Percentiles rank a stretch among this genome's conserved stretches.
Conservation (phyloP, 75 land plant genomes). For the Chamaecyparis obtusa region DNA sequence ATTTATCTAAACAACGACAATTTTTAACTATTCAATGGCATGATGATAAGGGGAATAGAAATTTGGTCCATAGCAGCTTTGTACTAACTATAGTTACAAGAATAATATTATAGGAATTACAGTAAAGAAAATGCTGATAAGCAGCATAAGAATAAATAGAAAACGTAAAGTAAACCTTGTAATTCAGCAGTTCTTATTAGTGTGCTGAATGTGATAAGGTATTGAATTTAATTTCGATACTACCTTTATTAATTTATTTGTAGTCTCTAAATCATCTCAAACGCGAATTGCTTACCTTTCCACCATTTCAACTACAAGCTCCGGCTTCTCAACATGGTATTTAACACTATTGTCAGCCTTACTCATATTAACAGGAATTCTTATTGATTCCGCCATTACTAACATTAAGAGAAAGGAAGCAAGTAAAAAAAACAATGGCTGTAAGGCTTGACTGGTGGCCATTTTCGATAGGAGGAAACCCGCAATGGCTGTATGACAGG, state of each 20-base stretch:
- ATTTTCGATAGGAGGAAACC: not conserved
- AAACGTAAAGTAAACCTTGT: too few species aligned
- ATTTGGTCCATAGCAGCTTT: too few species aligned
- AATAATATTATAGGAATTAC: too few species aligned
- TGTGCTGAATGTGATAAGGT: not conserved
- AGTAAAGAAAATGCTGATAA: too few species aligned
- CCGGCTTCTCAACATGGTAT: not conserved
- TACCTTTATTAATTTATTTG: not conserved
- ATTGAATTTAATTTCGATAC: not conserved
- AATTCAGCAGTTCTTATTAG: too few species aligned
- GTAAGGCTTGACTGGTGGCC: not conserved
- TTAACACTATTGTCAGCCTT: not conserved
- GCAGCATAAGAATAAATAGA: too few species aligned
- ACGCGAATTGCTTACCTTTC: not conserved
- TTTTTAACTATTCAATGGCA: too few species aligned
- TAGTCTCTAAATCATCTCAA: too few species aligned
- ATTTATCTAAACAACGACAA: too few species aligned
- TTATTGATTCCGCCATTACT: not conserved
- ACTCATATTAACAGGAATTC: not conserved
- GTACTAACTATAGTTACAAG: too few species aligned
- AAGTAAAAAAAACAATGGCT: not conserved
- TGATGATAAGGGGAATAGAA: too few species aligned
- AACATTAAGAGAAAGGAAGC: not conserved
- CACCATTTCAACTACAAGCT: not conserved
- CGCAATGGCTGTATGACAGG: not conserved